Evolutionary conservation across 768 basidiomycete genomes (phyloP), one percentile per base, ranked within the genome.

Genomic region (Hirschioporus abietinus): DNA sequence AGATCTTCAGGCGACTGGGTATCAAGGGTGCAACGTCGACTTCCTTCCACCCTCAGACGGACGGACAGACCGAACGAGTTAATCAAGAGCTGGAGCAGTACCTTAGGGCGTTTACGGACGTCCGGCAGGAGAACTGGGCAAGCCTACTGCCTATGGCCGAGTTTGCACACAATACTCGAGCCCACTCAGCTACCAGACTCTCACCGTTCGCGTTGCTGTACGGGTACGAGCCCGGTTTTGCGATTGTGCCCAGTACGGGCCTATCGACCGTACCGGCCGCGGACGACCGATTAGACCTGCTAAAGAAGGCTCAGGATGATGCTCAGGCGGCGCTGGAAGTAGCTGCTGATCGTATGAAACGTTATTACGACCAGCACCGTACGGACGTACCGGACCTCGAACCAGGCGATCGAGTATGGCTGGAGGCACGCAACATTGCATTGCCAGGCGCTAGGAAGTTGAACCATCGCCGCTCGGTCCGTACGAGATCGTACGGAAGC

Each of bases 11-110:
- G 18, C 30, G 69, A 42, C 68, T 75, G 12, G 71, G 65, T 30
- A 70, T 72, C 23, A 35, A 74, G 7, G 34, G 64, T 8, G 15
- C 65, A 34, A 72, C 72, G 3, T 79, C 76, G 2, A 81, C 80
- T 0, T 78, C 79, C 0, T 84, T 79, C 66, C 83, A 84, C 62
- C 82, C 81, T 0, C 75, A 83, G 69, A 78, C 79, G 3, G 77
- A 83, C 64, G 75, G 77, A 64, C 76, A 73, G 30, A 79, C 78
- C 0, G 79, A 81, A 70, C 68, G 76, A 20, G 72, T 71, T n/a
- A 82, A 80, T 63, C 75, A 80, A 68, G 75, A 72, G 3, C 71
- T 82, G 10, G 78, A 81, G 62, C 69, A 73, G 0, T 80, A 80
- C 65, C 73, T 84, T 9, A 74, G 74, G 12, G 67, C 73, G 34